Evolutionary conservation across 2,329 filamentous ascomycete genomes (phyloP).

Genomic region (Byssochlamys sp.): DNA sequence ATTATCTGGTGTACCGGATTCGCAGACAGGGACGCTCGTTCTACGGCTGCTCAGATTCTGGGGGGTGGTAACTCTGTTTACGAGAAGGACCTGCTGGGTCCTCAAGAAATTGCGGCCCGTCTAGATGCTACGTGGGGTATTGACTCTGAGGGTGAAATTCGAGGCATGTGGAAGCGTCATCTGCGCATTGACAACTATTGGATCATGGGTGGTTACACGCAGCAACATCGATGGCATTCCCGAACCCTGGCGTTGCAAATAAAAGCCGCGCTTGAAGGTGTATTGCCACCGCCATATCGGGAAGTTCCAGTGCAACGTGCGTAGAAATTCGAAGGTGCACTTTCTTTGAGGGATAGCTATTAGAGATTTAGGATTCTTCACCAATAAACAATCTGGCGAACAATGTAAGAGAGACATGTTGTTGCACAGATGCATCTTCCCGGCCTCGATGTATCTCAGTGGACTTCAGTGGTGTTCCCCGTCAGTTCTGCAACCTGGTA

Average conservation of each 20-base stretch:
- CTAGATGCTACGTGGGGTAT: slow-evolving; percentile 35
- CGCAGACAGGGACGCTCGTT: slow-evolving; percentile 21
- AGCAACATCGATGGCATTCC: slow-evolving; percentile 32
- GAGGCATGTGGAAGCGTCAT: slow-evolving; percentile 32
- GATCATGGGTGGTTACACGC: slow-evolving; percentile 38
- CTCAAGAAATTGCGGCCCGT: slow-evolving; percentile 28
- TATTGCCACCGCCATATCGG: slow-evolving; percentile 27
- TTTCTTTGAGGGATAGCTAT: no score
- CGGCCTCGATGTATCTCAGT: no score
- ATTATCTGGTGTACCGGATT: slow-evolving; percentile 37
- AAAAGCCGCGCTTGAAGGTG: slow-evolving; percentile 23
- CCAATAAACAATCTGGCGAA: no score
- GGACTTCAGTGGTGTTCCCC: slow-evolving; percentile 33
- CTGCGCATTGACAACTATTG: slow-evolving; percentile 25
- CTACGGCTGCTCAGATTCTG: slow-evolving; percentile 19
- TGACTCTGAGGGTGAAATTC: slow-evolving; percentile 35
- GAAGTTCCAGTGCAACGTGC: slow-evolving; percentile 8
- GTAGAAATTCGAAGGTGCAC: neutral
- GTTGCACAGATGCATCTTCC: no score
- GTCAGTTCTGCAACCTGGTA: slow-evolving; percentile 43
- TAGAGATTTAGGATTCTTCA: no score
- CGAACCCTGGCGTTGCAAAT: slow-evolving; percentile 39
- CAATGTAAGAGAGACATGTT: no score
- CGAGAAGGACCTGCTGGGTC: slow-evolving; percentile 8
- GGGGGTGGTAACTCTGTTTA: slow-evolving; percentile 8